Evolutionary conservation across 164 flowering plant genomes (phyloP).

Genomic region (Aristolochia fimbriata): DNA sequence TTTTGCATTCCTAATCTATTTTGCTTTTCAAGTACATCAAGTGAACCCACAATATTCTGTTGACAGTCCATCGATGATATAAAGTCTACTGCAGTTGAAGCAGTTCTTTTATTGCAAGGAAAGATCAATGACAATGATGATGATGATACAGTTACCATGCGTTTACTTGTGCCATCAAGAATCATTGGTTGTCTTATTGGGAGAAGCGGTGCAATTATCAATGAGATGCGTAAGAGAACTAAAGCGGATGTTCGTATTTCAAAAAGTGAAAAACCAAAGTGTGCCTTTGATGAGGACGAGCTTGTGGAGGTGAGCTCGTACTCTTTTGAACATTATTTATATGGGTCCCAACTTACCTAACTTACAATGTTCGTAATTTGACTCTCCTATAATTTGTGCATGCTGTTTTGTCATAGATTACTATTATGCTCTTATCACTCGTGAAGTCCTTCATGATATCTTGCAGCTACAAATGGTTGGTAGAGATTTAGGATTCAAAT

Average conservation of each 20-base stretch:
- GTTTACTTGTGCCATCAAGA: constrained; percentile 78
- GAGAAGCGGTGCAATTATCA: constrained; percentile 80
- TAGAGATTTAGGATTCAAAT: too few species aligned
- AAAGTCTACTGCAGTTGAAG: constrained; percentile 89
- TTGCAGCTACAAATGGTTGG: too few species aligned
- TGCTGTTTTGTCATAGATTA: too few species aligned
- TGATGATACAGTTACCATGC: constrained; percentile 43
- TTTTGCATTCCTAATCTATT: neutral
- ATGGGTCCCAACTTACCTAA: too few species aligned
- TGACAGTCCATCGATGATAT: constrained; percentile 68
- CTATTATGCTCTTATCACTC: too few species aligned
- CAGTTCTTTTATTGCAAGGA: constrained; percentile 76
- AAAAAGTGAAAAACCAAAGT: constrained; percentile 56
- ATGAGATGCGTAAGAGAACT: constrained; percentile 85
- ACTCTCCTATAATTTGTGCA: too few species aligned
- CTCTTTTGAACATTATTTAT: too few species aligned
- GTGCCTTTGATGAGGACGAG: constrained; percentile 56
- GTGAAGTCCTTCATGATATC: too few species aligned
- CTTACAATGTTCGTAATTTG: too few species aligned
- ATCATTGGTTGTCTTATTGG: constrained; percentile 92
- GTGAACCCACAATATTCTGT: neutral
- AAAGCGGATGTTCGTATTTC: constrained; percentile 87
- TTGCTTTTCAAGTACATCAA: neutral
- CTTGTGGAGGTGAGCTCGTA: constrained; percentile 62
- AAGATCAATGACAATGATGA: constrained; percentile 79